Evolutionary conservation across 2,329 filamentous ascomycete species (phyloP).

Genomic region (Penicillium paneum): DNA sequence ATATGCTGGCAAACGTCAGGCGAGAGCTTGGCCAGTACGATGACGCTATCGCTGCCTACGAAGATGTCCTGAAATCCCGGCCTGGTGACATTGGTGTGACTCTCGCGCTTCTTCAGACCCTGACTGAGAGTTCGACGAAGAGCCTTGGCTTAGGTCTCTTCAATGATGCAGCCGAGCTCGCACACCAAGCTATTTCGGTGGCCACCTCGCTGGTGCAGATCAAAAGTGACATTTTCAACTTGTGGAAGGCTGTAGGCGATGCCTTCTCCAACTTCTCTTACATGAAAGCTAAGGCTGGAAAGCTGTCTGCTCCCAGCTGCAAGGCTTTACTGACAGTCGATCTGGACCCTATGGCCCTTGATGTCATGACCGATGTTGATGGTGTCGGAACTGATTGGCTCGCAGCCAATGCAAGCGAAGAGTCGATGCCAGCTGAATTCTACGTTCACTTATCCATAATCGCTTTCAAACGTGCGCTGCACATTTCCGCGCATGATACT

Average conservation of each 20-base stretch:
- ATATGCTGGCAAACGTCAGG: slow-evolving; percentile 94
- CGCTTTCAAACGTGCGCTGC: slow-evolving; percentile 81
- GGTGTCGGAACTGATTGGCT: slow-evolving; percentile 50
- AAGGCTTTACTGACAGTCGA: slow-evolving; percentile 57
- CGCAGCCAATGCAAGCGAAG: slow-evolving; percentile 32
- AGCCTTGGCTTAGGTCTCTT: slow-evolving; percentile 80
- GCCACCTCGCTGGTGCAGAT: slow-evolving; percentile 60
- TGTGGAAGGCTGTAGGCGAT: slow-evolving; percentile 92
- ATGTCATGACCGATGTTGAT: slow-evolving; percentile 67
- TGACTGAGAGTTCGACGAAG: slow-evolving; percentile 75
- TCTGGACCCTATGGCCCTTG: slow-evolving; percentile 53
- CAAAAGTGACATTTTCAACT: slow-evolving; percentile 75
- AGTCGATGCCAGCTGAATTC: slow-evolving; percentile 44
- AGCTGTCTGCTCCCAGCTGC: slow-evolving; percentile 60
- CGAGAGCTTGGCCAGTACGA: slow-evolving; percentile 89
- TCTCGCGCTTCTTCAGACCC: slow-evolving; percentile 81
- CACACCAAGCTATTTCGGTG: slow-evolving; percentile 65
- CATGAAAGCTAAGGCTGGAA: slow-evolving; percentile 63
- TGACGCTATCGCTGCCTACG: slow-evolving; percentile 73
- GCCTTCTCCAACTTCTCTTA: slow-evolving; percentile 80
- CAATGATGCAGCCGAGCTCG: slow-evolving; percentile 73
- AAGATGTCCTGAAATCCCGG: slow-evolving; percentile 64
- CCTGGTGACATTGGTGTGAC: slow-evolving; percentile 79
- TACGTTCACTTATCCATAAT: slow-evolving; percentile 72
- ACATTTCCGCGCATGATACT: slow-evolving; percentile 66